Conservation (phyloP, 2,329 filamentous ascomycete species). For the Aaosphaeria pasadenensis region DNA sequence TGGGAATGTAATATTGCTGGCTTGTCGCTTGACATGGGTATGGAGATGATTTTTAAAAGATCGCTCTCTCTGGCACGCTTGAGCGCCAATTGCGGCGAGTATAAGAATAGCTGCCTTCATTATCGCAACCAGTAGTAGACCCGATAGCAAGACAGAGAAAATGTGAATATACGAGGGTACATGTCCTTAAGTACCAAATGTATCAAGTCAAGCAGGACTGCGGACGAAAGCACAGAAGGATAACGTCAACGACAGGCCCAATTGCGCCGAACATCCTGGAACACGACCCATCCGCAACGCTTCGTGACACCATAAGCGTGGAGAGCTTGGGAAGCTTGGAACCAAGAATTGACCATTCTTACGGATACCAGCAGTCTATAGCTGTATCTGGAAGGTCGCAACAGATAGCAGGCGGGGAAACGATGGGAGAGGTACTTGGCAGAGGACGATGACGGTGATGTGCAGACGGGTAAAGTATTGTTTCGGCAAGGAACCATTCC, state of each 20-base stretch:
- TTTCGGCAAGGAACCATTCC: not conserved
- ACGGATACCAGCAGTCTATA: slow-evolving; percentile 13
- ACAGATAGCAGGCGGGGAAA: slow-evolving; percentile 12
- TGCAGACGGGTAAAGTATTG: slow-evolving; percentile 9
- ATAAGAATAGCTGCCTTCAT: slow-evolving; percentile 10
- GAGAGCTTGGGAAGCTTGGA: not conserved
- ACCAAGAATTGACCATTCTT: not conserved
- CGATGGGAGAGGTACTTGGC: slow-evolving; percentile 18
- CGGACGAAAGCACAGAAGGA: slow-evolving; percentile 1
- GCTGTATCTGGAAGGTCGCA: slow-evolving; percentile 31
- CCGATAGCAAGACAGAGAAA: no score
- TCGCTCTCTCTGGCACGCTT: slow-evolving; percentile 34
- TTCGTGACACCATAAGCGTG: not conserved
- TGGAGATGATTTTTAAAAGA: slow-evolving; percentile 14
- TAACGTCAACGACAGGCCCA: slow-evolving; percentile 15
- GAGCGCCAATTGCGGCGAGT: slow-evolving; percentile 26
- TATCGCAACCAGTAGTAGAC: no score
- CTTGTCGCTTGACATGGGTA: slow-evolving; percentile 24
- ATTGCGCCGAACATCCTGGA: slow-evolving; percentile 1
- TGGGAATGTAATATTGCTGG: slow-evolving; percentile 23
- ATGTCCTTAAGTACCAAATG: slow-evolving; percentile 10
- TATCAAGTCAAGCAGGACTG: not conserved
- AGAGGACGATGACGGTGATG: slow-evolving; percentile 20
- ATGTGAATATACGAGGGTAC: no score
- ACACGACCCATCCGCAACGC: slow-evolving; percentile 2